Conservation (phyloP, 2,329 filamentous ascomycete genomes). For the Cadophora sp. region DNA sequence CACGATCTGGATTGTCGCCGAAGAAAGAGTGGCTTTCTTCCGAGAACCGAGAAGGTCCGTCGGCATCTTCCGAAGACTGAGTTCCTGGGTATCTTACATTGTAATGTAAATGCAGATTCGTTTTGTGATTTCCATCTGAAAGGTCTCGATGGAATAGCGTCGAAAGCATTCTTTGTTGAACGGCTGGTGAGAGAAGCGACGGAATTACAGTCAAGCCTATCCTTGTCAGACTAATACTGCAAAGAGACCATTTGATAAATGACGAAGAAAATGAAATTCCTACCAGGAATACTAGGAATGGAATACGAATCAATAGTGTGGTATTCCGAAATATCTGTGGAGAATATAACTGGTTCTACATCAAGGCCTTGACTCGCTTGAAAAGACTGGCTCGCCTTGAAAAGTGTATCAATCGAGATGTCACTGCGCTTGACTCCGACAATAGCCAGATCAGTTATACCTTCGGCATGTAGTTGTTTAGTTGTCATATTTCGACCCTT, state of each 20-base stretch:
- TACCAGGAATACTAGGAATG: conserved; percentile 59
- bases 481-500: conserved; percentile 13
- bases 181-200: conserved; percentile 69
- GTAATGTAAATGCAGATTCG: conserved; percentile 90
- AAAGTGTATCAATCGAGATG: neutral
- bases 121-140: conserved; percentile 75
- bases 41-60: no score
- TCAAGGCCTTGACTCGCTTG: neutral
- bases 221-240: conserved; percentile 30
- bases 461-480: neutral
- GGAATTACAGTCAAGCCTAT: conserved; percentile 82
- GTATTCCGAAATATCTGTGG: conserved; percentile 44
- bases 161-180: conserved; percentile 75
- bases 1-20: conserved; percentile 53
- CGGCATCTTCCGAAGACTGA: neutral
- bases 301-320: conserved; percentile 10
- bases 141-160: conserved; percentile 81
- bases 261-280: neutral
- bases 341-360: neutral
- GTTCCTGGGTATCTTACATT: conserved; percentile 64
- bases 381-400: conserved; percentile 12
- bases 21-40: conserved; percentile 60
- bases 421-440: neutral
- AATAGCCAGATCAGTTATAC: neutral
- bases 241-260: neutral